These are phyloP conservation scores for Xylariaceae sp. DNA, from an alignment of 2,329 filamentous ascomycete species.

Conservation along the genomic window DNA sequence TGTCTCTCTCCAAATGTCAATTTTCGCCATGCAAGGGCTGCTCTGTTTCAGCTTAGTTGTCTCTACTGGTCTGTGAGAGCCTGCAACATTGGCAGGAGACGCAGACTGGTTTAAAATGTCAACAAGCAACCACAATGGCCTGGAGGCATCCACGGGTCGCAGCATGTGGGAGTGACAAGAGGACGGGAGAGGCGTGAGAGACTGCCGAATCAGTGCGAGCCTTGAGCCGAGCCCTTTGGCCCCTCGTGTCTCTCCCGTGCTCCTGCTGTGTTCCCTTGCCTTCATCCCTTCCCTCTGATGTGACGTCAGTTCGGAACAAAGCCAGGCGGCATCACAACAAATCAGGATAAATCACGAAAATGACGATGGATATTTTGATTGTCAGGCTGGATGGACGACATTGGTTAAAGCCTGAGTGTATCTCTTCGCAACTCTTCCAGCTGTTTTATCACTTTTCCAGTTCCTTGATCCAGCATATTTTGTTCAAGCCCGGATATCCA, in stretches of 20 bases:
- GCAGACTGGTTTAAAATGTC: not conserved
- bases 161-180: not conserved
- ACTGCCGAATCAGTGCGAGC: not conserved
- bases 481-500: not conserved
- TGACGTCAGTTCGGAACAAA: conserved; percentile 9
- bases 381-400: not conserved
- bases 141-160: not conserved
- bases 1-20: not conserved
- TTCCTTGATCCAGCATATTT: not conserved
- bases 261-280: not conserved
- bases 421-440: not conserved
- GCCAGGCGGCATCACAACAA: not conserved
- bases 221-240: not conserved
- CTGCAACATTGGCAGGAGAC: not conserved
- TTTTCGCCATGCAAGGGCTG: not conserved
- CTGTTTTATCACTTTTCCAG: not conserved
- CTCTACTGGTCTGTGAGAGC: not conserved
- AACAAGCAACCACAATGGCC: not conserved
- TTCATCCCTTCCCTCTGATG: not conserved
- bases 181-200: no score
- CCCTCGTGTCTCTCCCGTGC: not conserved
- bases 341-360: not conserved
- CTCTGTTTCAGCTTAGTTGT: not conserved
- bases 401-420: not conserved
- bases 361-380: not conserved